Percentiles rank a stretch among this genome's conserved stretches.
phyloP scores from a whole-genome alignment of 2,329 filamentous ascomycete species.

The Cordyceps tenuipes region DNA sequence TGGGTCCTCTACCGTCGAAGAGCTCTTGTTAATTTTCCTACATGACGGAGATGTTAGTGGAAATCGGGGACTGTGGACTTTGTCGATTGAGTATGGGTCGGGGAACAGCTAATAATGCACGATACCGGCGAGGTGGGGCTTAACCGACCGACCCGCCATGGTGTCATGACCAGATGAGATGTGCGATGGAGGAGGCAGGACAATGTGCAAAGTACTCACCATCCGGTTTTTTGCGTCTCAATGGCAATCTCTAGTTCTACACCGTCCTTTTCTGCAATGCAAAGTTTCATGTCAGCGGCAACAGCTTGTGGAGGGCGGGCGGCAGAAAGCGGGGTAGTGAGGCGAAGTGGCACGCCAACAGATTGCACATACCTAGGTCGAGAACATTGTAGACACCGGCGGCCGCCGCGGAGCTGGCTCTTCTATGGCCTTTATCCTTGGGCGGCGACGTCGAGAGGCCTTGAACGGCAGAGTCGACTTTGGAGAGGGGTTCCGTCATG shows the following conservation, averaged over 20 bases:
- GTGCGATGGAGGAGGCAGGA: neutral
- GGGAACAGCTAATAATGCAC: constrained; percentile 8
- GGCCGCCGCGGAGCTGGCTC: constrained; percentile 62
- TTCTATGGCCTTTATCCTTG: constrained; percentile 58
- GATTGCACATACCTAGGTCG: constrained; percentile 64
- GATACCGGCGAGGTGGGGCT: neutral
- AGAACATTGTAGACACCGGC: constrained; percentile 66
- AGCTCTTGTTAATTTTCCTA: constrained; percentile 92
- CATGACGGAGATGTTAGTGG: neutral
- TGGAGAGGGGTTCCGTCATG: constrained; percentile 56
- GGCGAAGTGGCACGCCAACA: neutral
- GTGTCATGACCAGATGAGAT: neutral
- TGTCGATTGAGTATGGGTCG: constrained; percentile 1
- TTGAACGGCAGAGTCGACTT: constrained; percentile 87
- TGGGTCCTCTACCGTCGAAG: constrained; percentile 69
- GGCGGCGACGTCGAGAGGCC: constrained; percentile 62
- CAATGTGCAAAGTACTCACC: constrained; percentile 47
- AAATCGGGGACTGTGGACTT: neutral
- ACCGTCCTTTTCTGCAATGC: constrained; percentile 57
- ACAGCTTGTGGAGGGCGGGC: neutral
- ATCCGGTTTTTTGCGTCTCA: constrained; percentile 82
- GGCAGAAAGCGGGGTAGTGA: constrained; percentile 3
- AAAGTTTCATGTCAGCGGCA: neutral
- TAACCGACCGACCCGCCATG: neutral
- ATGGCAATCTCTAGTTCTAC: constrained; percentile 64